Evolutionary conservation across 805 yeast species (phyloP), one percentile per base, ranked within the genome.

Genomic region (Wickerhamomyces mucosus): DNA sequence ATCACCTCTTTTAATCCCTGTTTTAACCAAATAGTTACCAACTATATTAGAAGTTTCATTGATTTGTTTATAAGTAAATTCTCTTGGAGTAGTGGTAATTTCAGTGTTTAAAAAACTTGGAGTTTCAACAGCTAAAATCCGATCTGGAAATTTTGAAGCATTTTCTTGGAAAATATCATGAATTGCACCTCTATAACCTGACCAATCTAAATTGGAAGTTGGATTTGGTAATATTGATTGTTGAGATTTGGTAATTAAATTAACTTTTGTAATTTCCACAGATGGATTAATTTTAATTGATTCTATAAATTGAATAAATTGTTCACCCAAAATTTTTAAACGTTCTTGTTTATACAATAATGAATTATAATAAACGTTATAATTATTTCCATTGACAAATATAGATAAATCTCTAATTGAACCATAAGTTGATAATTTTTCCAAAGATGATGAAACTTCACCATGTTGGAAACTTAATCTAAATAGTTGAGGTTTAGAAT

Each of bases 111-210:
- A 53, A 51, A 75, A 73, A 26, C 80, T 75, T 40, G 79, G 80
- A 17, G 98, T 89, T 59, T 92, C 99, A 18, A 89, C 79, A 25
- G 92, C 95, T 62, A 97, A 85, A 10, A 81, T 67, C 51, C 95
- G 72, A 21, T 83, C 86, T 4, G 98, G 98, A 53, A 72, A 76
- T 44, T 68, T 69, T 28, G 67, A 75, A 11, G 98, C 96, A 52
- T 92, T 94, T 36, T 68, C 75, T 57, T 81, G 78, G 58, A 92
- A 92, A 27, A 92, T 88, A 49, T 92, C 98, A 51, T 92, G 99
- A 46, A 92, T 94, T 12, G 97, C 88, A 28, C 99, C 98, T 43
- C 94, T 70, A 58, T 74, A 92, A 18, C 80, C 81, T 26, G 77
- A 65, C 96, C 96, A 92, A 58, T 86, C 95, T 41, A 92, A 66